Base-by-base conservation (phyloP, 2,329 filamentous ascomycete genomes). In the Coniochaeta sp. region DNA sequence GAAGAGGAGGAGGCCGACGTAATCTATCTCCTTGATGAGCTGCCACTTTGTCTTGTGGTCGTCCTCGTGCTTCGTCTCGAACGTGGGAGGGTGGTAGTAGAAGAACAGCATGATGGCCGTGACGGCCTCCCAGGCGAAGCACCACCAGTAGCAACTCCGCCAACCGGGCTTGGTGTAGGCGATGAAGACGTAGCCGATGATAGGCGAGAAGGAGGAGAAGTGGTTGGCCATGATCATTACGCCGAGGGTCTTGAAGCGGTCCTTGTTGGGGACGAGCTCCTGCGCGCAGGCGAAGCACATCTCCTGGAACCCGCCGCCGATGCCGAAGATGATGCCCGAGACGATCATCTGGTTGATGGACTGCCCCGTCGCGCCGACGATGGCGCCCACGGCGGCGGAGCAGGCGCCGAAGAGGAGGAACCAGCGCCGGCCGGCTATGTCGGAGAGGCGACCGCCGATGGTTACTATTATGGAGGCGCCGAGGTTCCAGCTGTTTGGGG, bases 21-120 rank as follows among this genome's bases (percentile, higher is more conserved):
- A 79, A 53, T 79, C 78, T 3, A 81, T 68, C 0, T 75, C 73
- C 49, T 70, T 71, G 6, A 81, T 18, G 4, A 61, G 54, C 33
- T 60, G 60, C 51, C 52, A 50, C 51, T 55, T 56, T 1, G 56
- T 61, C 54, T 61, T 60, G 24, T 49, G 40, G 35, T 59, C 56
- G 6, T 40, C 54, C 0, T 48, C 28, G 49, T 63, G 66, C 57
- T 68, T 69, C 10, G 64, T 64, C 33, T 61, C 56, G 55, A 67
- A 69, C 0, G 62, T 61, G 0, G 67, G 67, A 3, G 67, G 67
- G 50, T 66, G 57, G 51, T 69, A 68, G 49, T 66, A 53, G 45
- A 66, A 58, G 53, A 63, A 63, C 30, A 71, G 57, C 48, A 68
- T 57, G 16, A 65, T 47, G 16, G 59, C 54, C 3, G 57, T 40